phyloP scores from a whole-genome alignment of 805 yeast species.

The Nakazawaea sp. region DNA sequence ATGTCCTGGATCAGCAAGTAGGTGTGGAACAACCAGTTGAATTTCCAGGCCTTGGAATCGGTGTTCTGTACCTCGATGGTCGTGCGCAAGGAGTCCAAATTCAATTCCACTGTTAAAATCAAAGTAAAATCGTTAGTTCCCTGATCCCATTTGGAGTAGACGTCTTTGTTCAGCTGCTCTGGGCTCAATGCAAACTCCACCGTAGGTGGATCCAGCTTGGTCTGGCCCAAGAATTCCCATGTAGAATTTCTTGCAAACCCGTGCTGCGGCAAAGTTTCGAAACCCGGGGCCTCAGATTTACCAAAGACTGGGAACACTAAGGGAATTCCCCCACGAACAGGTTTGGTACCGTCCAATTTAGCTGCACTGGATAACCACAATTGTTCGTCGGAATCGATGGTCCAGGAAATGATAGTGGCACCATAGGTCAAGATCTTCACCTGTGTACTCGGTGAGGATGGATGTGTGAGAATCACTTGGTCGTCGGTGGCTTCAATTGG shows the following conservation, averaged over 20 bases:
- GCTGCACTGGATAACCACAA: slow-evolving; percentile 79
- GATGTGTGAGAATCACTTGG: slow-evolving; percentile 54
- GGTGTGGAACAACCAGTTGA: slow-evolving; percentile 94
- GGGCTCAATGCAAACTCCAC: slow-evolving; percentile 91
- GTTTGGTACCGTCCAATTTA: slow-evolving; percentile 81
- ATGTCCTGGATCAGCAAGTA: slow-evolving; percentile 73
- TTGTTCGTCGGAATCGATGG: slow-evolving; percentile 62
- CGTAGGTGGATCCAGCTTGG: slow-evolving; percentile 60
- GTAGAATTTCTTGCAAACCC: slow-evolving; percentile 88
- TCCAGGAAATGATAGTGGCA: slow-evolving; percentile 87
- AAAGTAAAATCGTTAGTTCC: slow-evolving; percentile 67
- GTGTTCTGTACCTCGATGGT: slow-evolving; percentile 71
- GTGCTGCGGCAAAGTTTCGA: slow-evolving; percentile 80
- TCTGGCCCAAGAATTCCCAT: slow-evolving; percentile 95
- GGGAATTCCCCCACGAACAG: slow-evolving; percentile 97
- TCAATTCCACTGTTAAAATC: slow-evolving; percentile 59
- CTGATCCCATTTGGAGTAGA: slow-evolving; percentile 48
- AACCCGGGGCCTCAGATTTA: slow-evolving; percentile 51
- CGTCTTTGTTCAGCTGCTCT: slow-evolving; percentile 63
- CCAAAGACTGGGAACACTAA: slow-evolving; percentile 94
- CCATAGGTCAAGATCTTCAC: slow-evolving; percentile 79
- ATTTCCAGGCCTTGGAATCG: slow-evolving; percentile 60
- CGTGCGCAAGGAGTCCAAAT: slow-evolving; percentile 53
- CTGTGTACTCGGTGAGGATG: slow-evolving; percentile 40
- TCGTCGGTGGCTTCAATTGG: slow-evolving; percentile 60